phyloP scores from a whole-genome alignment of 2,329 filamentous ascomycete species.

The Didymella arachidicola region DNA sequence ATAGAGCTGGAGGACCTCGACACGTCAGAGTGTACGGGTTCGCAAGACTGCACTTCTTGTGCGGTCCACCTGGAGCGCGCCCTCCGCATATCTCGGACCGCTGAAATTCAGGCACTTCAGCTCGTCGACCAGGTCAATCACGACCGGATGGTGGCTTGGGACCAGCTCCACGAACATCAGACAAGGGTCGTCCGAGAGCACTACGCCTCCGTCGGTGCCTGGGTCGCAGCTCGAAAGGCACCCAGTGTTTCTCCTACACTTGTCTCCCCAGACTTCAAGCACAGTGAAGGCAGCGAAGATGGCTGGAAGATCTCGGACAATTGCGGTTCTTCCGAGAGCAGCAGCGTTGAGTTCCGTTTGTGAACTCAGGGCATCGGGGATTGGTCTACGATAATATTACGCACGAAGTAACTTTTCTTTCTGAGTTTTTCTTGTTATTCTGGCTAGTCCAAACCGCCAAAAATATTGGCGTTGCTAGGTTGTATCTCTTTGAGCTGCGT shows the following conservation, averaged over 20 bases:
- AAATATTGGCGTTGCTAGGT: neutral
- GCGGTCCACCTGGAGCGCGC: neutral
- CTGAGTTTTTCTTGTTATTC: neutral
- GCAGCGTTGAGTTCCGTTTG: neutral
- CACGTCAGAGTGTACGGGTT: neutral
- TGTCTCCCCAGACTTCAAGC: neutral
- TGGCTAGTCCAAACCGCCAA: neutral
- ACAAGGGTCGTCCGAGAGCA: neutral
- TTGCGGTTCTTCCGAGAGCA: neutral
- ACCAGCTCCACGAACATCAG: constrained; percentile 3
- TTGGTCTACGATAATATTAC: neutral
- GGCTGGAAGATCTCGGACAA: neutral
- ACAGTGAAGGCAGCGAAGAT: neutral
- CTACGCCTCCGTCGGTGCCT: neutral
- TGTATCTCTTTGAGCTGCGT: neutral
- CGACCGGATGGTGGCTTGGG: constrained; percentile 1
- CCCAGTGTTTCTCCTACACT: neutral
- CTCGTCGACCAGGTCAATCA: constrained; percentile 9
- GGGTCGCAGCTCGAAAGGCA: neutral
- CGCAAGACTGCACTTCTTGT: neutral
- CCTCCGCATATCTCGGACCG: neutral
- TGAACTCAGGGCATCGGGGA: neutral
- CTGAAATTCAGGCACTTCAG: constrained; percentile 2
- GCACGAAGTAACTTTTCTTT: neutral
- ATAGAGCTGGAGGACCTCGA: neutral